Evolutionary conservation across 495 filamentous ascomycete genomes (phyloP).

Genomic region (Cryomyces antarcticus): DNA sequence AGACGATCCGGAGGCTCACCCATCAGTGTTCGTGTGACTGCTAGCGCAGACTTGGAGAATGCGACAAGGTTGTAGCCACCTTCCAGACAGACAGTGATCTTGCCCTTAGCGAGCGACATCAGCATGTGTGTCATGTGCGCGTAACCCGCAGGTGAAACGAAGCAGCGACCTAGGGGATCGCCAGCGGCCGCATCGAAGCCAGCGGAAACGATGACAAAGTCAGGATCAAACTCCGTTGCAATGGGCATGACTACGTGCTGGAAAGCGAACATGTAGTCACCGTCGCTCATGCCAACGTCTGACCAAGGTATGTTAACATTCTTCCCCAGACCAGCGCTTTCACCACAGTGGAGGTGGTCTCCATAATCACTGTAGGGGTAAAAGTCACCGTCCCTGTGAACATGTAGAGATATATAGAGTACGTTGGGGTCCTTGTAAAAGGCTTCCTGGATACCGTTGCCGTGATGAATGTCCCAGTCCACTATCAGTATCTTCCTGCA

Average conservation of each 20-base stretch:
- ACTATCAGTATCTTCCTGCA: conserved; percentile 83
- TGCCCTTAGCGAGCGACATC: conserved; percentile 84
- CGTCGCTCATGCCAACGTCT: conserved; percentile 83
- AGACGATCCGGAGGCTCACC: conserved; percentile 73
- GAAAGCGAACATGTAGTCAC: conserved; percentile 90
- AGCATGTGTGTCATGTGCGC: conserved; percentile 99
- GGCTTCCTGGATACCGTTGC: conserved; percentile 91
- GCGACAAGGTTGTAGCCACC: conserved; percentile 89
- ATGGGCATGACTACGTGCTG: conserved; percentile 97
- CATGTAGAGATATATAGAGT: conserved; percentile 91
- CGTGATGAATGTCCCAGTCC: conserved; percentile 80
- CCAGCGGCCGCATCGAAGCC: conserved; percentile 92
- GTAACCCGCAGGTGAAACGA: conserved; percentile 76
- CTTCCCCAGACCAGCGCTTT: conserved; percentile 50
- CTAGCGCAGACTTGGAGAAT: conserved; percentile 77
- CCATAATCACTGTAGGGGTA: conserved; percentile 67
- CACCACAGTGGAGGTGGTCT: conserved; percentile 55
- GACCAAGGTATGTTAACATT: conserved; percentile 96
- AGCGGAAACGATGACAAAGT: conserved; percentile 84
- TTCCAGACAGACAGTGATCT: conserved; percentile 77
- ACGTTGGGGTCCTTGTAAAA: conserved; percentile 91
- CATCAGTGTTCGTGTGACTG: conserved; percentile 83
- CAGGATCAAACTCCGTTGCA: conserved; percentile 76
- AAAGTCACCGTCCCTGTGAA: conserved; percentile 60
- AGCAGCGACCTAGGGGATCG: conserved; percentile 80